Conservation (phyloP, 257 asterid genomes). For the Parsonsia alboflavescens region DNA sequence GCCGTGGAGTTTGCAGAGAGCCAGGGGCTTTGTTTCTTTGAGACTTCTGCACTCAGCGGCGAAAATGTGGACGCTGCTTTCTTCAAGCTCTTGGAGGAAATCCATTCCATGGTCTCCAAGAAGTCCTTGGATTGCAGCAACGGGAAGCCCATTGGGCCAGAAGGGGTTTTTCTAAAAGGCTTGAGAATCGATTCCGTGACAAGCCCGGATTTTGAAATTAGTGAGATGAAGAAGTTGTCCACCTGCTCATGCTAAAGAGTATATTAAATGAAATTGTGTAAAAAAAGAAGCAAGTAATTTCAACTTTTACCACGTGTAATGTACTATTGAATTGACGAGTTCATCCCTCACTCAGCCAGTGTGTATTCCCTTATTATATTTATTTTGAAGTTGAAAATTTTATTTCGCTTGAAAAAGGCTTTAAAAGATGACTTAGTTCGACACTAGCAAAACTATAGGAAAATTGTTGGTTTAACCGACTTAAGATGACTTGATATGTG, state of each 20-base stretch:
- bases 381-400: no score
- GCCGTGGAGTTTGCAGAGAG: conserved; percentile 52
- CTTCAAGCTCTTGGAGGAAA: conserved; percentile 48
- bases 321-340: no score
- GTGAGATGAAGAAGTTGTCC: conserved; percentile 64
- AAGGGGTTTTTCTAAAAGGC: conserved; percentile 36
- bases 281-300: no score
- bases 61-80: conserved; percentile 58
- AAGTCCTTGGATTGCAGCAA: conserved; percentile 39
- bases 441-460: no score
- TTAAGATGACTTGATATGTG: no score
- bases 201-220: conserved; percentile 53
- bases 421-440: no score
- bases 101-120: conserved; percentile 45
- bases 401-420: no score
- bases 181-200: conserved; percentile 42
- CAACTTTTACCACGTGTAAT: no score
- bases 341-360: no score
- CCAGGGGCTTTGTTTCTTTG: conserved; percentile 52
- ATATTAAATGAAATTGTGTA: conserved; percentile 46
- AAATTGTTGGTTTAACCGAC: no score
- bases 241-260: conserved; percentile 68
- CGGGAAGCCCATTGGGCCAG: conserved; percentile 19
- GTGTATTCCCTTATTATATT: no score
- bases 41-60: conserved; percentile 56